Evolutionary conservation across 1,284 basidiomycete species (phyloP), one percentile per base, ranked within the genome.

Genomic region (Rhodotorula glutinis): DNA sequence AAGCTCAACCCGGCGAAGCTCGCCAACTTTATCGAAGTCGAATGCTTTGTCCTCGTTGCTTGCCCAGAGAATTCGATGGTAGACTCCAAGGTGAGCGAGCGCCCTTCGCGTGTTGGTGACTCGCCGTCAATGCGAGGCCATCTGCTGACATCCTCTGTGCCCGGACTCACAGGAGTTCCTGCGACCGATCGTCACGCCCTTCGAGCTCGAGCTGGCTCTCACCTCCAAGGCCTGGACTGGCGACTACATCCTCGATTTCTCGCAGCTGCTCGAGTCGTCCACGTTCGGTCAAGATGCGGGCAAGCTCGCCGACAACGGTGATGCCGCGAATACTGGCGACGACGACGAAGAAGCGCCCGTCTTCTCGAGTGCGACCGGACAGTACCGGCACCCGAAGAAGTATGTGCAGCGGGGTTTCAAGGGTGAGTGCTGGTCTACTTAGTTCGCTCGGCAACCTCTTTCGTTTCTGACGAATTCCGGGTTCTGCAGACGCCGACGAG

Each of bases 1-100:
- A 93, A 97, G 79, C 84, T 97, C 63, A 97, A 92, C 75, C 95
- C 95, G 0, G 86, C 93, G 23, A 98, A 98, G 77, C 82, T 99
- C 43, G 95, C 89, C 17, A 98, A 98, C 78, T 98, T 98, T 78
- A 85, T 91, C 75, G 94, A 98, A 78, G 88, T 99, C 59, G 95
- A 98, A 77, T 94, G 92, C 75, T 98, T 94, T 75, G 88, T 98
- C 9, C 83, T 98, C 65, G 88, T 97, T 1, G 94, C 94, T 1
- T 98, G 95, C 79, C 88, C 89, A 0, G 95, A 98, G 78, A 95
- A 95, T 74, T 92, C 90, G 58, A 78, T 98, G 47, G 85, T 96
- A 23, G 91, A 96, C 57, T 84, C 88, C 0, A 91, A 89, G 81
- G 89, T 88, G 53, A 9, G 78, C 70, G 51, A 30, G 4, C 25